A percentile compares a stretch with the other conserved stretches of the same genome.
Conservation (phyloP, 257 asterid species). For the Nicotiana noctiflora region DNA sequence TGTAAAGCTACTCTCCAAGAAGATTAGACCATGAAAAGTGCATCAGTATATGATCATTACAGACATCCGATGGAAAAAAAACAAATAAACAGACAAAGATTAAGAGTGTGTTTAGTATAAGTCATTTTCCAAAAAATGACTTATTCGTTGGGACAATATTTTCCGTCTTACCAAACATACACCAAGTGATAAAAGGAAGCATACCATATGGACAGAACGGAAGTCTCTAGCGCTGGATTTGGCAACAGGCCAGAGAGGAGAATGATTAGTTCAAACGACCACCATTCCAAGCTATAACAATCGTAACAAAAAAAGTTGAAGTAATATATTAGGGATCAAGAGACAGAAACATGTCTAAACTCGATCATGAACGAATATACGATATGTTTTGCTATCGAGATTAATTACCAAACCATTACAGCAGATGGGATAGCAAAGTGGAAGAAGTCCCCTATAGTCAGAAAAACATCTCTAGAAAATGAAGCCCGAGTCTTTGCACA, state of each 20-base stretch:
- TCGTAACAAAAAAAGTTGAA: background rate
- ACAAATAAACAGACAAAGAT: too few species aligned
- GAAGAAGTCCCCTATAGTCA: slow-evolving; percentile 45
- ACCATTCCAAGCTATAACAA: slow-evolving; percentile 61
- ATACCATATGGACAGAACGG: slow-evolving; percentile 71
- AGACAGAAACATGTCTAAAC: background rate
- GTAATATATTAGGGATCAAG: background rate
- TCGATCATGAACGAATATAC: background rate
- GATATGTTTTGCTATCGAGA: background rate
- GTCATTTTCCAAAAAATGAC: too few species aligned
- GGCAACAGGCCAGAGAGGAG: slow-evolving; percentile 72
- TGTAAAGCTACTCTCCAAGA: slow-evolving; percentile 46
- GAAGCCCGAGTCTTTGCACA: slow-evolving; percentile 38
- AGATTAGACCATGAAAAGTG: background rate
- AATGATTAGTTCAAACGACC: slow-evolving; percentile 66
- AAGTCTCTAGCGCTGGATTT: slow-evolving; percentile 68
- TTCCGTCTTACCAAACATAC: too few species aligned
- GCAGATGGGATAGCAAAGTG: slow-evolving; percentile 69
- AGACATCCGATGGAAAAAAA: background rate
- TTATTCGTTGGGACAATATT: too few species aligned
- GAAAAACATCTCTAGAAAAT: slow-evolving; percentile 37
- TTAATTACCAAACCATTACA: slow-evolving; percentile 73
- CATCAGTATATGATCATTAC: background rate
- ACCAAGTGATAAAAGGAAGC: background rate
- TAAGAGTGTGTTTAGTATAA: too few species aligned